These are phyloP conservation scores for Blastocystis sp. DNA, from an alignment of 352 stramenopile genomes.

Conservation along the genomic window DNA sequence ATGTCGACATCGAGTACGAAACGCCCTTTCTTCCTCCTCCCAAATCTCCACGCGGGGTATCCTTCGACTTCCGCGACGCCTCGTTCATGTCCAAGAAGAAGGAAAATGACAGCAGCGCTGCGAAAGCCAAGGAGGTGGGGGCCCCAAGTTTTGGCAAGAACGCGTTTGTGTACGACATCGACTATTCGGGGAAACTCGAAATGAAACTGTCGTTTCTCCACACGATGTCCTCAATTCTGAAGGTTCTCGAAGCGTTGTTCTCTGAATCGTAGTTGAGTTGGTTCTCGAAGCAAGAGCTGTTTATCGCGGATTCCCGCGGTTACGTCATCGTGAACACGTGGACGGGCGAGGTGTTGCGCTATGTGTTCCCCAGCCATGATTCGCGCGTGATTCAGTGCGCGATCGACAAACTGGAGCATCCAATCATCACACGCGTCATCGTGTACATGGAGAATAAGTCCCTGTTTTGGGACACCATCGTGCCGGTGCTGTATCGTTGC, in stretches of 20 bases:
- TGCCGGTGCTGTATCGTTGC: background rate
- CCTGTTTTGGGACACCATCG: background rate
- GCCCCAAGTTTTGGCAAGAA: background rate
- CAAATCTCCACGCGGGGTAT: background rate
- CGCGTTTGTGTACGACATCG: conserved; percentile 7
- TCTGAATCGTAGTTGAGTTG: conserved; percentile 11
- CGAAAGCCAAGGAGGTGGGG: no score
- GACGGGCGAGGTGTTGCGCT: background rate
- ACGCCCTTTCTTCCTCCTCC: background rate
- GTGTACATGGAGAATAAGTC: background rate
- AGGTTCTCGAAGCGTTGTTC: background rate
- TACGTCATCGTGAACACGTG: conserved; percentile 15
- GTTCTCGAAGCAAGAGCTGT: conserved; percentile 10
- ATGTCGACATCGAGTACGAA: conserved; percentile 1
- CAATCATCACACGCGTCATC: conserved; percentile 20
- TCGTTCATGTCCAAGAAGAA: background rate
- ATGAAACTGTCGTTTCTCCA: background rate
- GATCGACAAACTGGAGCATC: conserved; percentile 26
- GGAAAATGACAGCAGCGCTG: background rate
- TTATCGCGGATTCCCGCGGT: background rate
- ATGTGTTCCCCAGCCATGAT: background rate
- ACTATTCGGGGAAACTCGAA: conserved; percentile 11
- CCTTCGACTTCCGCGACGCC: conserved; percentile 23
- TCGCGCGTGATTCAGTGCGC: conserved; percentile 3
- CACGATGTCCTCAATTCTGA: background rate